Base-by-base conservation (phyloP, 2,329 filamentous ascomycete species). In the Fusarium citri region DNA sequence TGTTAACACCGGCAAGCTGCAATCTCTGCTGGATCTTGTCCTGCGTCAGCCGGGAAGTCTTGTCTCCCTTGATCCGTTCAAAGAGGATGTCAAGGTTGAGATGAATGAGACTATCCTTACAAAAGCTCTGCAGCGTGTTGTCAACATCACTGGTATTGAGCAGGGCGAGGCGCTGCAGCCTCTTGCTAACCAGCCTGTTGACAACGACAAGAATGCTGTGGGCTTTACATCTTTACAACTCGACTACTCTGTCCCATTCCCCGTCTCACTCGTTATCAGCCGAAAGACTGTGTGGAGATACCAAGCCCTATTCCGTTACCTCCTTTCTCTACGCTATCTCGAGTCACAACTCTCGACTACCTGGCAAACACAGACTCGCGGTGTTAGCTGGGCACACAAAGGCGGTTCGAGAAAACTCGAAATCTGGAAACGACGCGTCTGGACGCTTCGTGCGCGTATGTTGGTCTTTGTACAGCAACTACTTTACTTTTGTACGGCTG, bases 231-330 rank as follows among this genome's bases (percentile, higher is more conserved):
- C 95, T 1, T 85, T 99, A 23, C 94, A 98, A 74, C 90, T 99
- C 31, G 95, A 99, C 81, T 98, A 98, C 77, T 87, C 90, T 0
- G 94, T 99, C 26, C 96, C 96, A 0, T 99, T 99, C 76, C 96
- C 96, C 6, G 89, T 99, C 6, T 98, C 94, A 1, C 87, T 99
- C 6, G 96, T 99, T 51, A 95, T 99, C 75, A 97, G 94, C 77
- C 90, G 96, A 72, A 97, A 98, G 78, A 99, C 96, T 0, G 89
- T 99, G n/a, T 95, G 96, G 80, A 90, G 96, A 55, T 99, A 99
- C 78, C 96, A 99, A 80, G 89, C 97, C 3, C 88, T 99, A 22
- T 99, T 99, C 81, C 93, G 96, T 34, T 98, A 98, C 78, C 87
- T 98, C 6, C 84, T 98, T 8, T 97, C 94, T 20, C 83, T 99